phyloP scores from a whole-genome alignment of 345 rosid species.

The Excoecaria cochinchinensis region DNA sequence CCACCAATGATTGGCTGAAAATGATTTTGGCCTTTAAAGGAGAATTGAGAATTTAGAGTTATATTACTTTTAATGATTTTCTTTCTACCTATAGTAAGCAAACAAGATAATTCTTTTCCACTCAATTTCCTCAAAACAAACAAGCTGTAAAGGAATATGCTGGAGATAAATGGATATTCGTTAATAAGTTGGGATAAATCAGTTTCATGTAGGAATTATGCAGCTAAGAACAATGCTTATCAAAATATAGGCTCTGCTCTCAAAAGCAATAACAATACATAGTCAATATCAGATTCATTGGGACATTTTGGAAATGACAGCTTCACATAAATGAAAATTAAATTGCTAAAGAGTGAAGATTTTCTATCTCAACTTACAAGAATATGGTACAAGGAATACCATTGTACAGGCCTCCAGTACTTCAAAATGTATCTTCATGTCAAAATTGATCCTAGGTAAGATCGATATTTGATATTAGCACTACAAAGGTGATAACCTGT shows the following conservation, averaged over 20 bases:
- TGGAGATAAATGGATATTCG: neutral
- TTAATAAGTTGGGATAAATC: neutral
- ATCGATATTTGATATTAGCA: neutral
- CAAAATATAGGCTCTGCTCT: neutral
- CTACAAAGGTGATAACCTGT: neutral
- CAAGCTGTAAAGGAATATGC: neutral
- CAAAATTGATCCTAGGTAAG: slow-evolving; percentile 5
- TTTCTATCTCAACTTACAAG: slow-evolving; percentile 16
- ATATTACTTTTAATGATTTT: too few species aligned
- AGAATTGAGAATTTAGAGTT: too few species aligned
- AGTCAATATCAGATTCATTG: neutral
- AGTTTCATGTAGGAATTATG: neutral
- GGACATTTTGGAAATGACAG: neutral
- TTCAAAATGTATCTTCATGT: neutral
- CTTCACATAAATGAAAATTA: slow-evolving; percentile 14
- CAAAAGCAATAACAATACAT: neutral
- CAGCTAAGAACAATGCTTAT: neutral
- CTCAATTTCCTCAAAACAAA: too few species aligned
- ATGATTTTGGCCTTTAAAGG: too few species aligned
- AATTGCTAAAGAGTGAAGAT: neutral
- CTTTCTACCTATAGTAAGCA: too few species aligned
- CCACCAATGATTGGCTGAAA: too few species aligned
- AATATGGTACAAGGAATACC: neutral
- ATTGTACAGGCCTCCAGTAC: neutral
- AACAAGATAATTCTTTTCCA: too few species aligned